phyloP scores from a whole-genome alignment of 2,329 filamentous ascomycete genomes.

The Aspergillus aculeatus region DNA sequence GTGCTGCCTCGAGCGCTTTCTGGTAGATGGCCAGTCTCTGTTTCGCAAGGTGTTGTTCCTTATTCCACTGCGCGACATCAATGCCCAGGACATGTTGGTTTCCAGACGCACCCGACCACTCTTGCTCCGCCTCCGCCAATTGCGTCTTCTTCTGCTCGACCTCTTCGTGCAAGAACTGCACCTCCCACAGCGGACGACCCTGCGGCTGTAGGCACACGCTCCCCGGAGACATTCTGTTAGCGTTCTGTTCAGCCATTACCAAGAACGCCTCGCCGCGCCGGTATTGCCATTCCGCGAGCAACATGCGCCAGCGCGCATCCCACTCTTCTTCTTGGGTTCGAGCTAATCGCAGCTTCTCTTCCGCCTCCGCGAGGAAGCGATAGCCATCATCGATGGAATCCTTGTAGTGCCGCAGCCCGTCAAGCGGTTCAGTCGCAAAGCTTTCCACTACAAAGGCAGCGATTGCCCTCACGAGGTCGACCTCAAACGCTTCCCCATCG shows the following conservation, averaged over 20 bases:
- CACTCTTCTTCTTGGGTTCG: background rate
- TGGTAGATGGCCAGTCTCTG: background rate
- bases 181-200: background rate
- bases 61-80: background rate
- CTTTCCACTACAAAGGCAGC: background rate
- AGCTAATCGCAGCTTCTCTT: background rate
- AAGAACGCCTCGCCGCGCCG: background rate
- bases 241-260: background rate
- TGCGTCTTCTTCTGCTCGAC: background rate
- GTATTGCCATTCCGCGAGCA: background rate
- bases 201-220: background rate
- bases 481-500: slow-evolving; percentile 17
- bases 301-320: background rate
- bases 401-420: background rate
- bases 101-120: background rate
- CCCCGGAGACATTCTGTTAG: background rate
- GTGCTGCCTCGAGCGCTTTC: background rate
- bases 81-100: background rate
- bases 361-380: background rate
- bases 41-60: background rate
- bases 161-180: background rate
- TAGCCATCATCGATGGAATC: background rate
- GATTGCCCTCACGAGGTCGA: slow-evolving; percentile 9
- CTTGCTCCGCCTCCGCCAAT: background rate
- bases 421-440: background rate